Evolutionary conservation across 2,329 filamentous ascomycete species (phyloP).

Genomic region (Botrytis deweyae): DNA sequence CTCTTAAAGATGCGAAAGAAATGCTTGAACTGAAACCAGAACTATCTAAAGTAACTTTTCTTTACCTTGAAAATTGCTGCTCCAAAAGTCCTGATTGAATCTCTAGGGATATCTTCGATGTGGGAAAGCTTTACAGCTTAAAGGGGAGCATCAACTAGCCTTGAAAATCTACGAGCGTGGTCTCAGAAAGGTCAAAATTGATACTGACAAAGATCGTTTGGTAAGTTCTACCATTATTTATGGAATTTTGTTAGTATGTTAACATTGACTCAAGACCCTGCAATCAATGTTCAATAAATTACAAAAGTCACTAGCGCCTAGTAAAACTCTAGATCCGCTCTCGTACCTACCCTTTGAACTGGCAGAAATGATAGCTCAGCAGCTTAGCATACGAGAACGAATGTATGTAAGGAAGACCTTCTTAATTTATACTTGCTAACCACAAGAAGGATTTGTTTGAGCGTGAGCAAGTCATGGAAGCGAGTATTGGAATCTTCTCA

Average conservation of each 20-base stretch:
- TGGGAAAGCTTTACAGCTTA: conserved; percentile 38
- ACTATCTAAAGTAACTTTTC: conserved; percentile 33
- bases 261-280: conserved; percentile 33
- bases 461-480: conserved; percentile 38
- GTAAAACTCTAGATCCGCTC: conserved; percentile 38
- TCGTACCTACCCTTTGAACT: conserved; percentile 39
- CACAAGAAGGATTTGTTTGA: conserved; percentile 34
- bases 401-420: conserved; percentile 30
- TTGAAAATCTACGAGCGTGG: conserved; percentile 40
- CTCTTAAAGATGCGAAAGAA: conserved; percentile 37
- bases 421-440: conserved; percentile 17
- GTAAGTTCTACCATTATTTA: conserved; percentile 25
- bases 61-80: neutral
- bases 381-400: conserved; percentile 36
- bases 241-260: neutral
- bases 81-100: neutral
- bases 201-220: conserved; percentile 34
- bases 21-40: conserved; percentile 39
- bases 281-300: conserved; percentile 37
- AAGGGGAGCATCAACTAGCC: conserved; percentile 35
- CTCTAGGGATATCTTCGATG: conserved; percentile 40
- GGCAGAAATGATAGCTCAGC: conserved; percentile 36
- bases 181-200: conserved; percentile 38
- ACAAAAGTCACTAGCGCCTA: conserved; percentile 29
- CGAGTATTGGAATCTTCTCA: conserved; percentile 35